Conservation (phyloP, 2,329 filamentous ascomycete species). For the Hymenoscyphus albidus region DNA sequence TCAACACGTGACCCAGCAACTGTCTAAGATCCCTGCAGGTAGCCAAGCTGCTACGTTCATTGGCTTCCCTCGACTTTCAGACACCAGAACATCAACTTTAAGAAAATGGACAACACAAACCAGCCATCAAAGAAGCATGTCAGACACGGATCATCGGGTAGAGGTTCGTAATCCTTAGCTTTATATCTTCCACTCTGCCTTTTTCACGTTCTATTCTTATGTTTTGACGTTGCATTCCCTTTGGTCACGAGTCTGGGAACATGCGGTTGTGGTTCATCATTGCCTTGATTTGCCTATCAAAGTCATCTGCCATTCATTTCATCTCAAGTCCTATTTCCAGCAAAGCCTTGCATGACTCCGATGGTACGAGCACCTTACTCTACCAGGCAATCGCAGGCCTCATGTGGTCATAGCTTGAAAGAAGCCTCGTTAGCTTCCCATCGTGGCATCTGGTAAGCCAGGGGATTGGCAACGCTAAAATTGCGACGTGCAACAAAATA, state of each 20-base stretch:
- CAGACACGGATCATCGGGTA: neutral
- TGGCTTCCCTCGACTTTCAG: neutral
- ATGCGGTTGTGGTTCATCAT: neutral
- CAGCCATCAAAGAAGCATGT: neutral
- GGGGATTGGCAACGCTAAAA: slow-evolving; percentile 8
- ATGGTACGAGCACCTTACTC: neutral
- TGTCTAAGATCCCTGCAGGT: neutral
- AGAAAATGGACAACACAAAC: slow-evolving; percentile 1
- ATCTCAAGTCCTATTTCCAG: neutral
- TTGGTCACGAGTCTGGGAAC: neutral
- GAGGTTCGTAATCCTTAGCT: neutral
- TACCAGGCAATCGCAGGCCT: neutral
- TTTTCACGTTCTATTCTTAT: neutral
- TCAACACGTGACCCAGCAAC: neutral
- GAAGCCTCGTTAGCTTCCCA: slow-evolving; percentile 10
- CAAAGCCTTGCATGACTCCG: neutral
- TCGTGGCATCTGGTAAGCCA: slow-evolving; percentile 2
- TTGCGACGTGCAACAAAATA: slow-evolving; percentile 21
- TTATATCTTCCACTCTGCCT: neutral
- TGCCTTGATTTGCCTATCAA: neutral
- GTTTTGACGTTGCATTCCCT: neutral
- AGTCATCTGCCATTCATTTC: neutral
- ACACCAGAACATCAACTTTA: neutral
- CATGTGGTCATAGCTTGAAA: slow-evolving; percentile 6
- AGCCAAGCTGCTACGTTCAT: neutral